A percentile compares a stretch with the other conserved stretches of the same genome.
phyloP scores from a whole-genome alignment of 768 basidiomycete species.

The Termitomyces sp. region DNA sequence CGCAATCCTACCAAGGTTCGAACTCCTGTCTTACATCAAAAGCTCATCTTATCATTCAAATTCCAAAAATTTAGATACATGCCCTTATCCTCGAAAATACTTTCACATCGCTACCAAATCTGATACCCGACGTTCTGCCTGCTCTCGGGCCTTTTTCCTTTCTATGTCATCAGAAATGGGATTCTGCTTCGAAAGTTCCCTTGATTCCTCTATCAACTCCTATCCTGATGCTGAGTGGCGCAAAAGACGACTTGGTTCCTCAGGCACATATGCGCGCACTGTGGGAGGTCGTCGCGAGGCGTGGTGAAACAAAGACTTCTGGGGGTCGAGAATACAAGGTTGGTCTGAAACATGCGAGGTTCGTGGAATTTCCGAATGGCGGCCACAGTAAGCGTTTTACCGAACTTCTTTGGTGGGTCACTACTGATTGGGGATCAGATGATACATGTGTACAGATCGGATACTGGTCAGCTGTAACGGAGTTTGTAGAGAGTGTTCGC shows the following conservation, averaged over 20 bases:
- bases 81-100: conserved; percentile 93
- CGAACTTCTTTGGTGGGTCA: background rate
- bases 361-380: conserved; percentile 53
- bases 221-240: conserved; percentile 81
- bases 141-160: conserved; percentile 23
- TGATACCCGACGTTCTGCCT: conserved; percentile 83
- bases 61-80: conserved; percentile 45
- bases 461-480: conserved; percentile 51
- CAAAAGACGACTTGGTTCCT: conserved; percentile 70
- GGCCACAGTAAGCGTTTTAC: conserved; percentile 45
- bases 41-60: background rate
- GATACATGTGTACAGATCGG: conserved; percentile 56
- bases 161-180: conserved; percentile 19
- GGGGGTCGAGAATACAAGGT: conserved; percentile 41
- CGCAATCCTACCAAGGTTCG: conserved; percentile 66
- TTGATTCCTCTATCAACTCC: conserved; percentile 64
- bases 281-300: conserved; percentile 60
- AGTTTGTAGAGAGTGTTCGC: conserved; percentile 49
- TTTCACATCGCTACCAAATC: conserved; percentile 74
- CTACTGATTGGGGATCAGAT: conserved; percentile 30
- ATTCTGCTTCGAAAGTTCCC: conserved; percentile 31
- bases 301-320: conserved; percentile 44
- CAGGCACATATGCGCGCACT: conserved; percentile 73
- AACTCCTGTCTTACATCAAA: background rate
- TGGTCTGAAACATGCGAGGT: conserved; percentile 54